Base-by-base conservation (phyloP, 306 rosid genomes). In the Quercus parvula region DNA sequence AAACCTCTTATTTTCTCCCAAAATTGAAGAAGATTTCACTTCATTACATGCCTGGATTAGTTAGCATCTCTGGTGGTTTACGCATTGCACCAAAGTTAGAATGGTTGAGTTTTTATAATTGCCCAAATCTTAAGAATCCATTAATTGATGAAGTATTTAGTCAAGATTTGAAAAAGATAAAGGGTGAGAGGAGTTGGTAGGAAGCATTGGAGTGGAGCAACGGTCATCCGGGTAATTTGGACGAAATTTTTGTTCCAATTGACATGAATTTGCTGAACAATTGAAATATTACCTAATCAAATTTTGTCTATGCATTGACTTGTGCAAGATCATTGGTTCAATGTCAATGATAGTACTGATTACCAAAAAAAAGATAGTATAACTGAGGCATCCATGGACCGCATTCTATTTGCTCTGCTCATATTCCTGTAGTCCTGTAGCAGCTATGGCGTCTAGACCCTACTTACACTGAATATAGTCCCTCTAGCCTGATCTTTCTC, bases 141-240 rank as follows among this genome's bases (percentile, higher is more conserved):
- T 77, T 58, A 0, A 35, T n/a, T 2, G 15, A 4, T 0, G 78
- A 81, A 46, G 12, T 71, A 24, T 63, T 54, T 15, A 63, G 70
- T n/a, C 4, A 71, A 38, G 2, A 2, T 0, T 3, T 81, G 4
- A 62, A 1, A 5, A 20, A 13, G 13, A 81, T 81, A 11, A 35
- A 62, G 57, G 85, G 78, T 59, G 81, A 81, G 73, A 35, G n/a
- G 2, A 62, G 2, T 9, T 81, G 81, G 85, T 81, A 78, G 85
- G 68, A 76, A 13, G 17, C 74, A 9, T 11, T 79, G 66, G 73
- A 79, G 56, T 2, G 41, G 62, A 17, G 22, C 18, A 14, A 13
- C 0, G 51, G 22, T 33, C 17, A 15, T 2, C 81, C 71, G 1
- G 1, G 13, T 6, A 2, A 46, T 3, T 71, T 30, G 5, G 11